A percentile compares a stretch with the other conserved stretches of the same genome.
These are phyloP conservation scores for Aspergillus spinulosporus DNA, from an alignment of 2,329 filamentous ascomycete species.

Conservation along the genomic window DNA sequence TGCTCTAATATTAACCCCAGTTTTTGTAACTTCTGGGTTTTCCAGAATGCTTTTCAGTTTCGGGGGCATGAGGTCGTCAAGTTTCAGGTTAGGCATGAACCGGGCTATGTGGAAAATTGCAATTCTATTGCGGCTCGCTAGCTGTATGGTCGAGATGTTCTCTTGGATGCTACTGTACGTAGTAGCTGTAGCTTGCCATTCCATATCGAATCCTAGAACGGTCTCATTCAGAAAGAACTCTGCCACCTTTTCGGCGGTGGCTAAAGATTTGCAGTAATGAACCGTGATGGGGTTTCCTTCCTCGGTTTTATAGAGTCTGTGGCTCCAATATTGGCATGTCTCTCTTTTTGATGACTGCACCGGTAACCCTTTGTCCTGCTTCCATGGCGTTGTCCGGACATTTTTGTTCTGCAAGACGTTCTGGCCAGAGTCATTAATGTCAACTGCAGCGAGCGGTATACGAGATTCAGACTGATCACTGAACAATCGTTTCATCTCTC, in stretches of 20 bases:
- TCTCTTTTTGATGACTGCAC: neutral
- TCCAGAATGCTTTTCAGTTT: conserved; percentile 72
- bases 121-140: conserved; percentile 74
- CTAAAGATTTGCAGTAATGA: conserved; percentile 72
- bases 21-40: conserved; percentile 67
- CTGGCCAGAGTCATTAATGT: neutral
- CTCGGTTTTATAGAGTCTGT: conserved; percentile 48
- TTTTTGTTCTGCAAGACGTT: neutral
- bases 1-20: conserved; percentile 72
- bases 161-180: conserved; percentile 56
- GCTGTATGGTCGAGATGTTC: conserved; percentile 78
- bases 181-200: conserved; percentile 67
- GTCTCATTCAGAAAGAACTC: conserved; percentile 67
- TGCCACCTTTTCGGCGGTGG: conserved; percentile 66
- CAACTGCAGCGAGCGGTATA: neutral
- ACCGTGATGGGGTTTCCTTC: conserved; percentile 60
- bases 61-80: conserved; percentile 64
- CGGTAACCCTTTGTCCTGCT: neutral
- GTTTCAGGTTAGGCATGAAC: conserved; percentile 49
- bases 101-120: conserved; percentile 78
- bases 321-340: conserved; percentile 34
- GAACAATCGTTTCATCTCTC: neutral
- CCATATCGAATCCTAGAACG: conserved; percentile 84
- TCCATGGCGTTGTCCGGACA: neutral
- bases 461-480: neutral